These are phyloP conservation scores for Eucalyptus curtisii DNA, from an alignment of 345 rosid species.

Conservation along the genomic window DNA sequence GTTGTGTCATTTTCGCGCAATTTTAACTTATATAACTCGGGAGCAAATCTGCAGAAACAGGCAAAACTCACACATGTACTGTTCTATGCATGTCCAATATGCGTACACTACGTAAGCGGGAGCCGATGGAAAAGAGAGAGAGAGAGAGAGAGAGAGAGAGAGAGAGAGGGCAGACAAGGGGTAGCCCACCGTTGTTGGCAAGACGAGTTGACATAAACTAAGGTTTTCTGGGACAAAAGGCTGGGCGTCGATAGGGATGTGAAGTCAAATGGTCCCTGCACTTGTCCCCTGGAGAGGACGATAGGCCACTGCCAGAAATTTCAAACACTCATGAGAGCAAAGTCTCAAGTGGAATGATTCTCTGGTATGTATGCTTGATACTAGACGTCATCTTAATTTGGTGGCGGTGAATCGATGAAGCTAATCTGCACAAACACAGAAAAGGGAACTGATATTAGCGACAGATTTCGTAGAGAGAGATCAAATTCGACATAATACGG, in stretches of 20 bases:
- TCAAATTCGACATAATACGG: neutral
- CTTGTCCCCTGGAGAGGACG: neutral
- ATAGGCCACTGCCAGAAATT: constrained; percentile 10
- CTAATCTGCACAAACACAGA: neutral
- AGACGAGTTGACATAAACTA: constrained; percentile 46
- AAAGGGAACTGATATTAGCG: neutral
- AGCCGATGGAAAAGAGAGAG: neutral
- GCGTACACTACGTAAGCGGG: neutral
- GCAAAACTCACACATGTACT: neutral
- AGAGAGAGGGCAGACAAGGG: constrained; percentile 29
- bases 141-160: neutral
- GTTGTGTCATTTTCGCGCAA: neutral
- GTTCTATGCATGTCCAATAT: neutral
- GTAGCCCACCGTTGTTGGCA: constrained; percentile 52
- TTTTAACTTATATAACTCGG: neutral
- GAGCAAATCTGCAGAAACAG: neutral
- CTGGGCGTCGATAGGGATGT: constrained; percentile 33
- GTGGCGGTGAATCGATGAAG: neutral
- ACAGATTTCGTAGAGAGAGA: neutral
- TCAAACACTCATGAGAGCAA: neutral
- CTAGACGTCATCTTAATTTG: neutral
- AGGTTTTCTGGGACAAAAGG: constrained; percentile 29
- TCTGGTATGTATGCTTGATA: neutral
- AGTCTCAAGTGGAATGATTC: neutral
- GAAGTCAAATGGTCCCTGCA: constrained; percentile 35